Evolutionary conservation across 305 asterid genomes (phyloP).

Genomic region (Fraxinus sp.): DNA sequence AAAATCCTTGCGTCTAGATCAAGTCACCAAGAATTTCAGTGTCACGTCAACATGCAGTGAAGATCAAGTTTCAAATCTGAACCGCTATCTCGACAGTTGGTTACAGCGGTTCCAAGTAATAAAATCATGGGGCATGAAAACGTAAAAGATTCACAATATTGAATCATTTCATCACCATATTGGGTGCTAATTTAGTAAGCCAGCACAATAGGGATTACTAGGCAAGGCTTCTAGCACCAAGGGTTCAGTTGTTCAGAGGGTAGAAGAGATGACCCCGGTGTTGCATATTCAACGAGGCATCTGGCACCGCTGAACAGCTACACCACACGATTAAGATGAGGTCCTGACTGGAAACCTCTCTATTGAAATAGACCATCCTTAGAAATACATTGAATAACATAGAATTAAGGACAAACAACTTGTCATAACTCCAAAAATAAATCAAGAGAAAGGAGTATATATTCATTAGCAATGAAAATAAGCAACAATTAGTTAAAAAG

Average conservation of each 20-base stretch:
- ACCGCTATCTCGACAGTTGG: not conserved
- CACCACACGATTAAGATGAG: not conserved
- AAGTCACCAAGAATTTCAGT: not conserved
- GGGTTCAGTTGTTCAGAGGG: not conserved
- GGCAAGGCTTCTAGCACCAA: not conserved
- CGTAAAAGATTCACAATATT: not conserved
- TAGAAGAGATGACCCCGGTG: not conserved
- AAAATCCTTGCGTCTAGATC: not conserved
- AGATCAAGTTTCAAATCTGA: not conserved
- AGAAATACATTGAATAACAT: not conserved
- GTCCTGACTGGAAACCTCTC: not conserved
- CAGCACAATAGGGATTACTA: not conserved
- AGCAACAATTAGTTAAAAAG: not conserved
- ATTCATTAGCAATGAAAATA: not conserved
- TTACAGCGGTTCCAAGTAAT: not conserved
- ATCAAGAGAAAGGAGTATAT: not conserved
- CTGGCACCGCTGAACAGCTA: not conserved
- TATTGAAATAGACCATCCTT: not conserved
- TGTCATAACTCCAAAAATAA: not conserved
- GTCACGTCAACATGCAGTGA: not conserved
- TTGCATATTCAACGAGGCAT: not conserved
- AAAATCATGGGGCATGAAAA: not conserved
- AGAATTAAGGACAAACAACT: not conserved
- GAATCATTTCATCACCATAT: not conserved
- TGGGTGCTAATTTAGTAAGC: not conserved